Evolutionary conservation across 108 stramenopile species (phyloP), one percentile per base, ranked within the genome.

Genomic region (Licmophora abbreviata): DNA sequence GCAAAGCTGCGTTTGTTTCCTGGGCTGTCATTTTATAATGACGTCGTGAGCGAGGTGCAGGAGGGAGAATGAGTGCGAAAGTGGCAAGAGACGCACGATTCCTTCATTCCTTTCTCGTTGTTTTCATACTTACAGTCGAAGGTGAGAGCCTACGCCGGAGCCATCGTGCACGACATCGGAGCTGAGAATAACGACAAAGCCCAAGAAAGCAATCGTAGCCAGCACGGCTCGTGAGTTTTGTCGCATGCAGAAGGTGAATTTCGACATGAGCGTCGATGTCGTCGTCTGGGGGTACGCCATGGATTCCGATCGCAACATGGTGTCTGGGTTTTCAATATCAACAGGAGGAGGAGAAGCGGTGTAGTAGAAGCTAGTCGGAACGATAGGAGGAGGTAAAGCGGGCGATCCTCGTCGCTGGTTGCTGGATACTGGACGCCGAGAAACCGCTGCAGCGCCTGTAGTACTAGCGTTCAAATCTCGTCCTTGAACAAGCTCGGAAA

Each of bases 221-320:
- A 69, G 24, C 0, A 69, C 50, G 23, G 64, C 68, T 37, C 24
- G 33, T 6, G 58, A 54, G 43, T 78, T 38, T 26, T 59, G 58
- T 35, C 77, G 71, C 0, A 65, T 25, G 40, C 48, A 52, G 14
- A 31, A 69, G 28, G 69, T 66, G 3, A 69, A 24, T 43, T 64
- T 67, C n/a, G 58, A 15, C 14, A 78, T 14, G 2, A 61, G 8
- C 1, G 38, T n/a, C n/a, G n/a, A n/a, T n/a, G 29, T 28, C 9
- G 31, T 24, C 14, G 29, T 50, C 15, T 27, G 14, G 12, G 77
- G 77, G 34, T 88, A 88, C 4, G 86, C 86, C 60, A 68, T 64
- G 41, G 67, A 73, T 56, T 88, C 79, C 2, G 81, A 76, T 52
- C 81, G 59, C 3, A 8, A 21, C 43, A 44, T 15, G 20, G 22